Percentiles rank a stretch among this genome's conserved stretches.
phyloP scores from a whole-genome alignment of 164 flowering plant species.

The Magnolia officinalis region DNA sequence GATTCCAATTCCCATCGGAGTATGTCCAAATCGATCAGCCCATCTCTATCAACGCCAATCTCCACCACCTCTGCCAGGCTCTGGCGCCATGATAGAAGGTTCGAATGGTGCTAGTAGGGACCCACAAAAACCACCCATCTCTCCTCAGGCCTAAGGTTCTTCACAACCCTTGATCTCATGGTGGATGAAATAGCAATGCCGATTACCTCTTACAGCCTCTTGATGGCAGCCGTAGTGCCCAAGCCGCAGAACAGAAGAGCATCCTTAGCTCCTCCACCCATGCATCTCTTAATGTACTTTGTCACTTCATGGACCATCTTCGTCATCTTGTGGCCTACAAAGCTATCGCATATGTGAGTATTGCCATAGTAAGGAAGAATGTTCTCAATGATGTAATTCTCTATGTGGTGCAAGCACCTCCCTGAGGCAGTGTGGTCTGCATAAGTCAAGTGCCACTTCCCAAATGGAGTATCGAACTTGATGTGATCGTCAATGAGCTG shows the following conservation, averaged over 20 bases:
- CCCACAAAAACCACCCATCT: slow-evolving; percentile 38
- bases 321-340: slow-evolving; percentile 21
- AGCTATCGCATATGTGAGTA: slow-evolving; percentile 26
- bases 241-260: slow-evolving; percentile 22
- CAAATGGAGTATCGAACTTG: slow-evolving; percentile 14
- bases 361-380: slow-evolving; percentile 23
- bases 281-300: slow-evolving; percentile 24
- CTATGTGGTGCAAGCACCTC: slow-evolving; percentile 16
- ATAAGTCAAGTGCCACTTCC: slow-evolving; percentile 12
- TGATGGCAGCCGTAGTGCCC: slow-evolving; percentile 29
- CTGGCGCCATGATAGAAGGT: slow-evolving; percentile 33
- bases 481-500: slow-evolving; percentile 5
- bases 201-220: slow-evolving; percentile 29
- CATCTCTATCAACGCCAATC: slow-evolving; percentile 36
- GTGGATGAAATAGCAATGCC: slow-evolving; percentile 25
- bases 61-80: slow-evolving; percentile 32
- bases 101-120: slow-evolving; percentile 44
- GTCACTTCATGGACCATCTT: slow-evolving; percentile 25
- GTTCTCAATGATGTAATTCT: slow-evolving; percentile 12
- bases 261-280: slow-evolving; percentile 25
- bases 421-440: slow-evolving; percentile 22
- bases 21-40: slow-evolving; percentile 48
- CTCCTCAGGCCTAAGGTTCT: slow-evolving; percentile 11
- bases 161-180: slow-evolving; percentile 13
- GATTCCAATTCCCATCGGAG: slow-evolving; percentile 31